Base-by-base conservation (phyloP, 2,329 filamentous ascomycete species). In the Lasiodiplodia hormozganensis region DNA sequence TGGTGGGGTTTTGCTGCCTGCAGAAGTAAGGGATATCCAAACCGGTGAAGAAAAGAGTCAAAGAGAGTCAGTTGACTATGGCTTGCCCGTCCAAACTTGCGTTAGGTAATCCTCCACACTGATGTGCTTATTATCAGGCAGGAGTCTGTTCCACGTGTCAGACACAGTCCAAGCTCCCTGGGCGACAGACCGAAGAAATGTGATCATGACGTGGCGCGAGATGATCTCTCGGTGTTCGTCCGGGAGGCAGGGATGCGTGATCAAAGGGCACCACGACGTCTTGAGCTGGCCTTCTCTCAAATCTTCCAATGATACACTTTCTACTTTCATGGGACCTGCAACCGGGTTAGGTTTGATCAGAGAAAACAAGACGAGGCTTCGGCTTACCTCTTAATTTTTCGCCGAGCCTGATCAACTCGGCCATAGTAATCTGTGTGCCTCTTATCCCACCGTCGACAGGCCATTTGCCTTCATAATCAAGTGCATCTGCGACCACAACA, bases 261-360 rank as follows among this genome's bases (percentile, higher is more conserved):
- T 71, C 70, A 70, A 23, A 34, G 83, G 73, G 23, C 75, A 68
- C 85, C 85, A 86, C 3, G 78, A 79, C 0, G 80, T 75, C 16
- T 79, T 75, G 64, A 80, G 49, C 36, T 70, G 72, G 0, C 84
- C 85, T 3, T 75, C 79, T 71, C 82, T 74, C 5, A 88, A 80
- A 71, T 88, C 85, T 62, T 81, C 78, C 0, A 79, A 65, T 43
- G 78, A 79, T 1, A 88, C 76, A n/a, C 78, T 79, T 4, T 86
- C 83, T 11, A 87, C 71, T 0, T 8, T 69, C 76, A 76, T 79
- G 21, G 76, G 72, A 0, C 76, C 77, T 62, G 25, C 6, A 16
- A 16, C 10, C 11, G 18, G 16, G 28, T 28, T 6, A 28, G 28
- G 28, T 28, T 6, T 28, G 4, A 6, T 28, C 4, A 1, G 5